phyloP scores from a whole-genome alignment of 768 basidiomycete genomes.

The Termitomyces sp. region DNA sequence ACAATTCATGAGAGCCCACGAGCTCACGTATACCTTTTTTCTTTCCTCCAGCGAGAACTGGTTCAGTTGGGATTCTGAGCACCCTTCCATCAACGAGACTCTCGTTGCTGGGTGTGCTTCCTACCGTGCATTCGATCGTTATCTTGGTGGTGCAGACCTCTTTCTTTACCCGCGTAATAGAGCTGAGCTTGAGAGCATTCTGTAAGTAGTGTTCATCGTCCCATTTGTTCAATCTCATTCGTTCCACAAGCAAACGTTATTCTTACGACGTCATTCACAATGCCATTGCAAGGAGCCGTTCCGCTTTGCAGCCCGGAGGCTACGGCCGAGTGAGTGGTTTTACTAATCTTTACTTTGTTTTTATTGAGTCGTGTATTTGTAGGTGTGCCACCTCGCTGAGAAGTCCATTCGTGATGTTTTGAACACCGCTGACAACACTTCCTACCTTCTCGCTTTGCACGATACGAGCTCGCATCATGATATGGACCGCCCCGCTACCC shows the following conservation, averaged over 20 bases:
- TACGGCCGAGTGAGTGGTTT: conserved; percentile 35
- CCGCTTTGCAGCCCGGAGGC: conserved; percentile 50
- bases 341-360: neutral
- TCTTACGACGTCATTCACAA: conserved; percentile 80
- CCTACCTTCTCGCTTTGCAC: conserved; percentile 63
- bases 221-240: conserved; percentile 5
- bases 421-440: conserved; percentile 60
- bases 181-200: conserved; percentile 61
- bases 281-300: conserved; percentile 63
- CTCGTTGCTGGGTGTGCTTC: conserved; percentile 76
- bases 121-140: conserved; percentile 74
- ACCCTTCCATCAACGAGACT: conserved; percentile 64
- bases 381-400: conserved; percentile 70
- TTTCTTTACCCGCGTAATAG: conserved; percentile 63
- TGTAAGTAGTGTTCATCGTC: conserved; percentile 39
- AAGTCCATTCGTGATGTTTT: conserved; percentile 66
- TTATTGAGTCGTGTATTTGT: neutral
- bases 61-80: conserved; percentile 64
- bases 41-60: conserved; percentile 49
- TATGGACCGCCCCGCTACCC: conserved; percentile 20
- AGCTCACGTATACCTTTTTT: conserved; percentile 12
- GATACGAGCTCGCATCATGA: conserved; percentile 24
- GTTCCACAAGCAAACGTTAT: conserved; percentile 53
- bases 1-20: conserved; percentile 15
- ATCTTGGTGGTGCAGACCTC: conserved; percentile 63